Base-by-base conservation (phyloP, 2,329 filamentous ascomycete genomes). In the Colletotrichum coccodes region DNA sequence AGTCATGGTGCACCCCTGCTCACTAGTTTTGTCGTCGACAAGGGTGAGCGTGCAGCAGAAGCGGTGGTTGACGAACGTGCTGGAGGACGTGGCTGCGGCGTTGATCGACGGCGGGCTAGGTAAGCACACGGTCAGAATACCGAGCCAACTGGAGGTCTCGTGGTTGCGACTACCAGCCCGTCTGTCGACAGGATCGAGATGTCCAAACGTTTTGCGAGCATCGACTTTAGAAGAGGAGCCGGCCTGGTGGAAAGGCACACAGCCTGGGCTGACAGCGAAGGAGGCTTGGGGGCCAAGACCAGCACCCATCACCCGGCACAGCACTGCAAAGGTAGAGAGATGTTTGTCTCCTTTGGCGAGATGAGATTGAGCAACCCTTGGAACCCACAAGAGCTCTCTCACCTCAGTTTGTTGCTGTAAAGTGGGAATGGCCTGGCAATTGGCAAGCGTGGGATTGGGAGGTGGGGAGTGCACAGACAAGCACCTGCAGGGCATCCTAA, bases 401-500 rank as follows among this genome's bases (percentile, higher is more conserved):
- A 9, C 28, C 28, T 64, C 44, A 42, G 44, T 44, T 32, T 40
- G 49, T 32, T 38, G 56, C 63, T 38, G 32, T 49, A 16, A 18
- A 28, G 52, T 44, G n/a, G 47, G 46, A 21, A 36, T 2, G 18
- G 6, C 28, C 26, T 49, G 46, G 44, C 34, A 60, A 21, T n/a
- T 38, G 44, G 44, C 44, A n/a, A 49, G 46, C 28, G 21, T 28
- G 42, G 47, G 32, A 40, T 23, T 44, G 36, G 53, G 53, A 47
- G 47, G 44, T 42, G 38, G 40, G 54, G 38, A 50, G 40, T 28
- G 59, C 66, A 65, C 61, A 65, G 66, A 68, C 66, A 50, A 56
- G 61, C 52, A 44, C 54, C 54, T 68, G 61, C 66, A 68, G 54
- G 61, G 61, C 61, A 56, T 50, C 66, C 62, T 38, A 50, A 60